Evolutionary conservation across 1,284 basidiomycete species (phyloP), one percentile per base, ranked within the genome.

Genomic region (Pisolithus thermaeus): DNA sequence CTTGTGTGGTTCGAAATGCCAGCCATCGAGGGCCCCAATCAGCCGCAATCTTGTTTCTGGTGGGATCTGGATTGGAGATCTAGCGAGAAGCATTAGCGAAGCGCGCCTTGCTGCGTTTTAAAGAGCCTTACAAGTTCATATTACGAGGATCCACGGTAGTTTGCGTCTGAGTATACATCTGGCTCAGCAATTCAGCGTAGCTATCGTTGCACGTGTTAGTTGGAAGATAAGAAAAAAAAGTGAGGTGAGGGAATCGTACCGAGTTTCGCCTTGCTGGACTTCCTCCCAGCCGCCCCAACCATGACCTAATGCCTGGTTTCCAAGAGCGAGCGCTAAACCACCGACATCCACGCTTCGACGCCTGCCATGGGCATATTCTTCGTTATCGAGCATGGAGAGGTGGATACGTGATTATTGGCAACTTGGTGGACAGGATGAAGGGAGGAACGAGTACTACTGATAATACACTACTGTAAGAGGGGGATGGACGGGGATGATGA

Each of bases 1-100:
- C 46, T 78, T 78, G 66, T 91, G 87, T 2, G 93, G 92, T 59
- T 93, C 86, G 66, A 96, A 97, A 57, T 87, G 74, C 93, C 93
- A 96, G 8, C 74, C 77, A 56, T 87, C 82, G 8, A 96, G 74
- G 0, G 77, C 73, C 20, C 73, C 65, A 56, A 96, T 86, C 46
- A 89, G 74, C 11, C 76, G 69, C 66, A 70, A 62, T 69, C 83
- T 75, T 32, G 68, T 65, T 40, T 65, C 58, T 59, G 66, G 52
- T 58, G 72, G 57, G 60, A 71, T 43, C 60, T 63, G 20, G 58
- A 67, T 54, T 66, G 65, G 67, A 23, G 57, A 63, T 40, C 70
- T 71, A 48, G 53, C 27, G 22, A 69, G 55, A 9, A 68, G 58
- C 51, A 72, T 59, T 55, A 65, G 47, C 52, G 45, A 44, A 25